phyloP scores from a whole-genome alignment of 2,329 filamentous ascomycete genomes.

The Bipolaris gigantea region DNA sequence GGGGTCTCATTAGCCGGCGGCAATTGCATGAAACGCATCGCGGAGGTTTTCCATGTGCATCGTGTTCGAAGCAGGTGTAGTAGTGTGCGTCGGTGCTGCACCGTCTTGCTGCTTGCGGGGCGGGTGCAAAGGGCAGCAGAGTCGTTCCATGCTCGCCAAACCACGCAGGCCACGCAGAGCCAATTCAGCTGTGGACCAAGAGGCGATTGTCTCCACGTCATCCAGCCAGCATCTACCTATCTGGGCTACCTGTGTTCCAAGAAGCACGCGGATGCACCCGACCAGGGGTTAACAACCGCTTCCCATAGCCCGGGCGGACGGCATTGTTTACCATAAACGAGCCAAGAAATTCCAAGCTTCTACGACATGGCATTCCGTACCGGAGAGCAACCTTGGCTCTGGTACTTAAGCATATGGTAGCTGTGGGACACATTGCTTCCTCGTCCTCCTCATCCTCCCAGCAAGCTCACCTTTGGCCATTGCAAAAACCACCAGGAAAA shows the following conservation, averaged over 20 bases:
- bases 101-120: not conserved
- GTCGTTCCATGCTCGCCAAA: not conserved
- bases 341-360: slow-evolving; percentile 32
- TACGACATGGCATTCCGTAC: slow-evolving; percentile 5
- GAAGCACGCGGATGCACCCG: not conserved
- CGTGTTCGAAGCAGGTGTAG: slow-evolving; percentile 23
- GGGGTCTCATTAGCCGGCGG: slow-evolving; percentile 30
- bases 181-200: not conserved
- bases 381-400: slow-evolving; percentile 1
- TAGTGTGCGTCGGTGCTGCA: not conserved
- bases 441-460: not conserved
- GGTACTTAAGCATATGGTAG: slow-evolving; percentile 21
- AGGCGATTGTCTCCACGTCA: not conserved
- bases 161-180: too few relatives aligned
- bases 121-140: too few relatives aligned
- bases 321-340: slow-evolving; percentile 31
- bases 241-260: not conserved
- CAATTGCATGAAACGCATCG: slow-evolving; percentile 6
- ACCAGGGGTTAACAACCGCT: slow-evolving; percentile 3
- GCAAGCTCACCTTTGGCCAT: not conserved
- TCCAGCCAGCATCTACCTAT: too few relatives aligned
- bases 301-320: slow-evolving; percentile 23
- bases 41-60: slow-evolving; percentile 4
- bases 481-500: not conserved
- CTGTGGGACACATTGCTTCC: not conserved